phyloP scores from a whole-genome alignment of 257 asterid species.

The Eucommia ulmoides region DNA sequence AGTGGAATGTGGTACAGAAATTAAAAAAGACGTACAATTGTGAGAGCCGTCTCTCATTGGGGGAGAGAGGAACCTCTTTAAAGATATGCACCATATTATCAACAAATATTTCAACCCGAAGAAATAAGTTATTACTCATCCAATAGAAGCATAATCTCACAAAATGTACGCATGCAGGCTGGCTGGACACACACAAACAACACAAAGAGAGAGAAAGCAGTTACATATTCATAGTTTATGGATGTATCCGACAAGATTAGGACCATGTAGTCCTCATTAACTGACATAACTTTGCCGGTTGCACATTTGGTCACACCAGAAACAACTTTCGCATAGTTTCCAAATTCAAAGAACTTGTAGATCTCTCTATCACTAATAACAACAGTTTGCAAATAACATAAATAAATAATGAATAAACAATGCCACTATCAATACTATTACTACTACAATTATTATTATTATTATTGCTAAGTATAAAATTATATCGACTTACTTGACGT shows the following conservation, averaged over 20 bases:
- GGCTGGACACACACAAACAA: constrained; percentile 1
- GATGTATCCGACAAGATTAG: constrained; percentile 90
- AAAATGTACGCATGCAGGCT: too few species aligned
- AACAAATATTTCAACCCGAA: constrained; percentile 82
- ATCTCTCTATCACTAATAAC: constrained; percentile 75
- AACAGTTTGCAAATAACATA: constrained; percentile 43
- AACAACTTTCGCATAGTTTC: constrained; percentile 89
- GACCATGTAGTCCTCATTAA: constrained; percentile 93
- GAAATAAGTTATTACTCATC: neutral
- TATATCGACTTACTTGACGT: constrained; percentile 36
- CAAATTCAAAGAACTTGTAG: constrained; percentile 91
- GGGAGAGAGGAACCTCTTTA: constrained; percentile 75
- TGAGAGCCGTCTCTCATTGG: constrained; percentile 69
- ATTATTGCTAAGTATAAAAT: neutral
- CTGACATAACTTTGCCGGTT: constrained; percentile 96
- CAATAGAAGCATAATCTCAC: neutral
- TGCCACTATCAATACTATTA: too few species aligned
- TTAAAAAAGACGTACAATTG: constrained; percentile 37
- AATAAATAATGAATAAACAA: neutral
- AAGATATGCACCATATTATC: constrained; percentile 93
- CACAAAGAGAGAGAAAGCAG: constrained; percentile 7
- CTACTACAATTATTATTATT: neutral
- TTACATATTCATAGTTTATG: constrained; percentile 89
- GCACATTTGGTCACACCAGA: constrained; percentile 94
- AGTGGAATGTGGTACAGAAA: neutral